Evolutionary conservation across 495 filamentous ascomycete genomes (phyloP).

Genomic region (Physcia stellaris): DNA sequence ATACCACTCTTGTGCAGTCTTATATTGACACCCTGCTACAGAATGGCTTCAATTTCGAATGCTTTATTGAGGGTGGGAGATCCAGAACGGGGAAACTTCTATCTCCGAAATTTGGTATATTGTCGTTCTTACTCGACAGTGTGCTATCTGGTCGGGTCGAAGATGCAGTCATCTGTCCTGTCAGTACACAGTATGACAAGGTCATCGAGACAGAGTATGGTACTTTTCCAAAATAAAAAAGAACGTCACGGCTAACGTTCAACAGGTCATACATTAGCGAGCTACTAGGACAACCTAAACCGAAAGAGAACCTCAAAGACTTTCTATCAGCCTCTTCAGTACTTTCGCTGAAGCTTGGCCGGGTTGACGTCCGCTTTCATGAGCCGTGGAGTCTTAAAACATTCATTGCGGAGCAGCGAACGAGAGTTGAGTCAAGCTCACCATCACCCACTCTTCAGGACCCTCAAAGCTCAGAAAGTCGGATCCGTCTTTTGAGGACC

Average conservation of each 20-base stretch:
- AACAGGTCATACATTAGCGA: conserved; percentile 74
- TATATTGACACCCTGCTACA: conserved; percentile 90
- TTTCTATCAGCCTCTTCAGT: conserved; percentile 83
- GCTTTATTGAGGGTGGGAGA: conserved; percentile 90
- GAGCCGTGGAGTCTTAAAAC: conserved; percentile 80
- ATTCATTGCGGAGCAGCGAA: conserved; percentile 65
- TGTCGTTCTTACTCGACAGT: conserved; percentile 83
- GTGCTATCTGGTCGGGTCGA: conserved; percentile 75
- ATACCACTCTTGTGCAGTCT: conserved; percentile 79
- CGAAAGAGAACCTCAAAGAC: conserved; percentile 80
- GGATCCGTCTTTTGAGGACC: conserved; percentile 55
- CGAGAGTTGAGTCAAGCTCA: conserved; percentile 22
- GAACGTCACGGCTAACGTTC: conserved; percentile 14
- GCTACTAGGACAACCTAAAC: conserved; percentile 83
- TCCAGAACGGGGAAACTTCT: conserved; percentile 89
- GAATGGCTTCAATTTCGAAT: conserved; percentile 86
- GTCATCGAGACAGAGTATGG: conserved; percentile 83
- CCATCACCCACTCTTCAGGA: conserved; percentile 18
- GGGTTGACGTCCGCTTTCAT: conserved; percentile 91
- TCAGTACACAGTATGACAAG: conserved; percentile 96
- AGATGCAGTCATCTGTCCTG: conserved; percentile 85
- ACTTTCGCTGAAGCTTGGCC: conserved; percentile 71
- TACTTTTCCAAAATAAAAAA: conserved; percentile 9
- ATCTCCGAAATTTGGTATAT: conserved; percentile 89
- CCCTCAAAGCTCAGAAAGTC: conserved; percentile 31